phyloP scores from a whole-genome alignment of 345 rosid genomes.

The Erysimum cheiranthoides region DNA sequence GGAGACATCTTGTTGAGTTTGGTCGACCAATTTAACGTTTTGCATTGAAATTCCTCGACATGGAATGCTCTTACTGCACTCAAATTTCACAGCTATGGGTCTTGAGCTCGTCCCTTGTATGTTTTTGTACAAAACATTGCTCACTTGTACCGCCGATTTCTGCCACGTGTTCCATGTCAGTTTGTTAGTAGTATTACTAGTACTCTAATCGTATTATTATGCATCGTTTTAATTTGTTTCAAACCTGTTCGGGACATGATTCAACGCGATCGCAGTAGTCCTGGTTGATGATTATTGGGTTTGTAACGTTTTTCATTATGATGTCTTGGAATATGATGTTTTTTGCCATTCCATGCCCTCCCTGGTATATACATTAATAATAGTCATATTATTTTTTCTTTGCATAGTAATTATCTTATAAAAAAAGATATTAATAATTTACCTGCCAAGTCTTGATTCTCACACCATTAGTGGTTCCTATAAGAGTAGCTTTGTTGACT shows the following conservation, averaged over 20 bases:
- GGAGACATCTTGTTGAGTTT: constrained; percentile 37
- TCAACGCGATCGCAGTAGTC: constrained; percentile 70
- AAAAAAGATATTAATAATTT: constrained; percentile 5
- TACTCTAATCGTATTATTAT: background rate
- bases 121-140: constrained; percentile 70
- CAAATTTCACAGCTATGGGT: constrained; percentile 62
- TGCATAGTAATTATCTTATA: background rate
- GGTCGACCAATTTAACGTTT: constrained; percentile 47
- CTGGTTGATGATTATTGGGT: constrained; percentile 86
- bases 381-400: background rate
- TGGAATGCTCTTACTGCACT: constrained; percentile 64
- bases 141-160: constrained; percentile 78
- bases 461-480: constrained; percentile 83
- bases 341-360: constrained; percentile 80
- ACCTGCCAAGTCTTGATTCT: constrained; percentile 99
- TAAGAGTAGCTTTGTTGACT: constrained; percentile 61
- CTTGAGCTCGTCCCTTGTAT: constrained; percentile 80
- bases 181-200: background rate
- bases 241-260: constrained; percentile 70
- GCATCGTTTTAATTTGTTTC: background rate
- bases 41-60: constrained; percentile 67
- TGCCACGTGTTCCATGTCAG: constrained; percentile 36
- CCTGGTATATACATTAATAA: constrained; percentile 49
- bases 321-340: constrained; percentile 70
- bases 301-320: constrained; percentile 66